Base-by-base conservation (phyloP, 2,329 filamentous ascomycete species). In the Aspergillus ruber region DNA sequence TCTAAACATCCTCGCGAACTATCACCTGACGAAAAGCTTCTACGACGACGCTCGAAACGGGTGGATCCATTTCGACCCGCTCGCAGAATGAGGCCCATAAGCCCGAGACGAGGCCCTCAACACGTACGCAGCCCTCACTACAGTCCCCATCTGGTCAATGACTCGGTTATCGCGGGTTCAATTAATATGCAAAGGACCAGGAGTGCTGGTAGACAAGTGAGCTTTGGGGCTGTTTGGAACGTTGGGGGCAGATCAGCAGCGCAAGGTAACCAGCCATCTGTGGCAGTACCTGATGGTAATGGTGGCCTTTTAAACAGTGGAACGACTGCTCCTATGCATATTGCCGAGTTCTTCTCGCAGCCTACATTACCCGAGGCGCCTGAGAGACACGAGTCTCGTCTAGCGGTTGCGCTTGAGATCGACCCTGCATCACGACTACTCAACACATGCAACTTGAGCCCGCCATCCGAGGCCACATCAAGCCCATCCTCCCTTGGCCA, bases 381-480 rank as follows among this genome's bases (percentile, higher is more conserved):
- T 10, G 80, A 85, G 48, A 82, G 80, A 45, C 86, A 95, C 61
- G 81, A 86, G 58, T 79, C 80, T 36, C 82, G 89, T 23, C 70
- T 98, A 47, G 90, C 90, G 7, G 73, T 84, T 13, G 93, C 93
- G 2, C 75, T 97, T 44, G 80, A 87, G n/a, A 77, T 97, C 50
- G 83, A 95, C 61, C 82, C 81, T 41, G 74, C 80, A 25, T 75
- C 78, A 21, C 81, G 81, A 51, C 73, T 95, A 12, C 74, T 95
- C 25, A 76, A 78, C 36, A 83, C 81, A 45, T 64, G 57, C 45
- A 47, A 54, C n/a, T 38, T 43, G 32, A 54, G 49, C 46, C 42
- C 53, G 40, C 17, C 61, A 45, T 52, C 52, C 27, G 53, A 61
- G 27, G 50, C 46, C 17, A 56, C 51, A 18, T 58, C 58, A 27